Evolutionary conservation across 768 basidiomycete species (phyloP), one percentile per base, ranked within the genome.

Genomic region (Kwoniella mangroviensis): DNA sequence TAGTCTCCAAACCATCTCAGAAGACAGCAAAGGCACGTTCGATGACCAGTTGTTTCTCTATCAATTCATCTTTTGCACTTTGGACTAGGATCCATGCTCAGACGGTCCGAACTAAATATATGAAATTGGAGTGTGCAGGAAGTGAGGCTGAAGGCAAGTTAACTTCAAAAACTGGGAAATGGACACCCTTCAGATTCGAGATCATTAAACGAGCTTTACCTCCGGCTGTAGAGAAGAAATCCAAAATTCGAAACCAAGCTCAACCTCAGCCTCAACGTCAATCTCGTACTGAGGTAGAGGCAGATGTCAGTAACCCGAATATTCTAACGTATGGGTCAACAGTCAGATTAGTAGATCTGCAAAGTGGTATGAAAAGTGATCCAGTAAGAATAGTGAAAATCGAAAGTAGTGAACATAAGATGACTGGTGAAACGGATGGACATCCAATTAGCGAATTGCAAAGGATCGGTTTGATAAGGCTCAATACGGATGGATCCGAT

Each of bases 11-110:
- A 83, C 94, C 94, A 42, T 94, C 93, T 69, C 73, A 78, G 54
- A 95, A 94, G 87, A 96, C 93, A 11, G 92, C 92, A 68, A 96
- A 95, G 85, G 94, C 94, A 76, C 90, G 94, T 12, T 75, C 85
- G 90, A 92, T 85, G 91, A 80, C 91, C 90, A 54, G 93, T 90
- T 95, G 93, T 85, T 93, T 97, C 82, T 87, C 93, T 65, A 91
- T 90, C 34, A 91, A 92, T 58, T 91, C 92, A 22, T 91, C 93
- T 43, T 92, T 98, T 61, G 92, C 93, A 63, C 88, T 98, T 57
- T 96, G 94, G 87, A 94, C 94, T 83, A 91, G 94, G 78, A 93
- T 98, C 87, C 94, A 96, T 84, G 92, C 92, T 15, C 94, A 98
- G 84, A 94, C 94, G 49, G 94, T 96, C 69, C 90, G 94, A 80